These are phyloP conservation scores for Lepidopterella palustris DNA, from an alignment of 495 filamentous ascomycete species.

Conservation along the genomic window DNA sequence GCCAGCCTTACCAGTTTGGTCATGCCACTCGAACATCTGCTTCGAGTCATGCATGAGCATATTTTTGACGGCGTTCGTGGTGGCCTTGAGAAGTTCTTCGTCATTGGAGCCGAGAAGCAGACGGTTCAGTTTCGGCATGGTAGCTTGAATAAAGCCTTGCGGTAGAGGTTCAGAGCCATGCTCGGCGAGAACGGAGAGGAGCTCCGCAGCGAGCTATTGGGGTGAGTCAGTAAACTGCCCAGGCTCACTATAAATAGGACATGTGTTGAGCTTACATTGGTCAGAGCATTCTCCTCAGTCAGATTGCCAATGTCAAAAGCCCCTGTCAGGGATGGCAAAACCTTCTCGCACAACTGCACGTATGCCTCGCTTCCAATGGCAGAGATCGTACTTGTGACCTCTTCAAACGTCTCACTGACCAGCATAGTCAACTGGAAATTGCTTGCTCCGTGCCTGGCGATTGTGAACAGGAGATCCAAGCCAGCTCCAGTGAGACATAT, in stretches of 20 bases:
- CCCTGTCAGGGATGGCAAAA: conserved; percentile 77
- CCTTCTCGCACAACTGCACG: conserved; percentile 73
- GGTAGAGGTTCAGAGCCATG: conserved; percentile 79
- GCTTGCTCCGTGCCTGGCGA: conserved; percentile 77
- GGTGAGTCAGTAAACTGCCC: background rate
- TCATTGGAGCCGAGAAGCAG: conserved; percentile 75
- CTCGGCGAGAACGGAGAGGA: conserved; percentile 73
- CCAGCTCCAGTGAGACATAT: conserved; percentile 57
- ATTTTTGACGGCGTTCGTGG: conserved; percentile 77
- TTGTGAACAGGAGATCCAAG: conserved; percentile 79
- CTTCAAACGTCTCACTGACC: conserved; percentile 85
- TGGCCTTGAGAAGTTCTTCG: conserved; percentile 76
- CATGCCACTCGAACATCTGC: conserved; percentile 77
- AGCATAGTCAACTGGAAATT: conserved; percentile 82
- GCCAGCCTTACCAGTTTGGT: conserved; percentile 69
- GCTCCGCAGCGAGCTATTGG: conserved; percentile 66
- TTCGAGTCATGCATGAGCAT: conserved; percentile 81
- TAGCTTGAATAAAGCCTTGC: conserved; percentile 71
- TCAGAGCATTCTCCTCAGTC: conserved; percentile 74
- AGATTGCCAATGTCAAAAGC: conserved; percentile 82
- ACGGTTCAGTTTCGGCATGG: conserved; percentile 79
- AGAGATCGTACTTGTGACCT: conserved; percentile 63
- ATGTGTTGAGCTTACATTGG: conserved; percentile 48
- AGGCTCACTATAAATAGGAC: background rate
- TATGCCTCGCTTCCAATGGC: conserved; percentile 62